phyloP scores from a whole-genome alignment of 345 rosid genomes.

The Nasturtium officinale region DNA sequence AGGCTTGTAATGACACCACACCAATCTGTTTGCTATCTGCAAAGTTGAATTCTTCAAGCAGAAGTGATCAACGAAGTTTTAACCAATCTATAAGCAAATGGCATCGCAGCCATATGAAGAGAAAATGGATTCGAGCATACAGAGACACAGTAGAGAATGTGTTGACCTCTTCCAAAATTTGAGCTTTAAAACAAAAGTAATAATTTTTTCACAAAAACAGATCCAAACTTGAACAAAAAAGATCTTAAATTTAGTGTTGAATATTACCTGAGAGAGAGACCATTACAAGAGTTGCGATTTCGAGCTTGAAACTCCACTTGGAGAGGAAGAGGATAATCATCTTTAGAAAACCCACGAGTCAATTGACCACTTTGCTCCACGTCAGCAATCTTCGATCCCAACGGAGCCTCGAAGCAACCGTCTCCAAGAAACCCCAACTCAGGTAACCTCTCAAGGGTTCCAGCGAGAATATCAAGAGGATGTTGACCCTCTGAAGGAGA shows the following conservation, averaged over 20 bases:
- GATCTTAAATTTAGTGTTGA: background rate
- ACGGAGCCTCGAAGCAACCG: conserved; percentile 43
- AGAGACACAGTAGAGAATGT: background rate
- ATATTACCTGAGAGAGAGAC: conserved; percentile 33
- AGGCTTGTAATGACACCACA: conserved; percentile 19
- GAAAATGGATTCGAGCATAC: background rate
- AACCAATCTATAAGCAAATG: background rate
- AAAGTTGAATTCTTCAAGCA: background rate
- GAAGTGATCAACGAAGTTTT: background rate
- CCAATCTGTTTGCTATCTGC: conserved; percentile 18
- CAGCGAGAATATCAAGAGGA: conserved; percentile 40
- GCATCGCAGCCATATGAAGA: conserved; percentile 2
- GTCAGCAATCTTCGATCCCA: conserved; percentile 37
- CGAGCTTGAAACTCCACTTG: conserved; percentile 16
- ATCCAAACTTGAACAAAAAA: conserved; percentile 17
- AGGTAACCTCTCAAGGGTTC: conserved; percentile 41
- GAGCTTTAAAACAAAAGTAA: background rate
- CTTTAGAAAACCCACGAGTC: conserved; percentile 17
- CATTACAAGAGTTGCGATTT: conserved; percentile 19
- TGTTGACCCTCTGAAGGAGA: conserved; percentile 37
- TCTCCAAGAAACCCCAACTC: conserved; percentile 43
- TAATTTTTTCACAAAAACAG: conserved; percentile 28
- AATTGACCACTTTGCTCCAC: conserved; percentile 26
- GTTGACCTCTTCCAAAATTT: conserved; percentile 5
- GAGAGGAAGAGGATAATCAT: background rate